phyloP scores from a whole-genome alignment of 495 filamentous ascomycete species.

The Neurospora terricola region DNA sequence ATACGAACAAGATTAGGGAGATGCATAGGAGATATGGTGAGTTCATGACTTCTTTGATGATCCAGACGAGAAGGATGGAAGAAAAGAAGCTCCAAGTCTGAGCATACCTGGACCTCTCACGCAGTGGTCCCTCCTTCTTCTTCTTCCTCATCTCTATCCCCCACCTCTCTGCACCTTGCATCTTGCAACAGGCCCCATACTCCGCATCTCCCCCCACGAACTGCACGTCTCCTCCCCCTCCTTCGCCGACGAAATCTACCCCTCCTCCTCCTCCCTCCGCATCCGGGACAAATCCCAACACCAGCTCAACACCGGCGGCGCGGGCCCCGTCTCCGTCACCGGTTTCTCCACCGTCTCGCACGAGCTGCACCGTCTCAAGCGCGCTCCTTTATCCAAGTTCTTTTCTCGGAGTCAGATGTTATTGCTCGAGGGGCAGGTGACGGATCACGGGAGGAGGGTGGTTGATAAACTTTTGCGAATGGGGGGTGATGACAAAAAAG shows the following conservation, averaged over 20 bases:
- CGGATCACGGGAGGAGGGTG: constrained; percentile 6
- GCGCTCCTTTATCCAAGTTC: constrained; percentile 31
- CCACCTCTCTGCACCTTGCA: too few relatives aligned
- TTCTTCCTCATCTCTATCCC: neutral
- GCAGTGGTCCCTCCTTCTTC: too few relatives aligned
- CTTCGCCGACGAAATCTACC: constrained; percentile 26
- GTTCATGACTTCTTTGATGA: neutral
- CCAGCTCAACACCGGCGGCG: constrained; percentile 9
- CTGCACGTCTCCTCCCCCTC: constrained; percentile 20
- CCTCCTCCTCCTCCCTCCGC: constrained; percentile 12
- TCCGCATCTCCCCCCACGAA: constrained; percentile 29
- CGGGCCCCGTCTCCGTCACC: constrained; percentile 16
- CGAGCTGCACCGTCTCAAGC: constrained; percentile 32
- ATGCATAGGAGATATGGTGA: constrained; percentile 39
- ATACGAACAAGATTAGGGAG: constrained; percentile 33
- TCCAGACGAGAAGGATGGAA: too few relatives aligned
- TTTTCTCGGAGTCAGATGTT: constrained; percentile 31
- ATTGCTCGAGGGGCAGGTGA: constrained; percentile 24
- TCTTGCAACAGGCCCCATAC: constrained; percentile 15
- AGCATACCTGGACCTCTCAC: too few relatives aligned
- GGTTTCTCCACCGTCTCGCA: constrained; percentile 38
- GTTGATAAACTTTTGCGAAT: constrained; percentile 7
- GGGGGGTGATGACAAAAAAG: neutral
- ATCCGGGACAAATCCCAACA: constrained; percentile 23
- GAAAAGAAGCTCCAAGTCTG: neutral